phyloP scores from a whole-genome alignment of 805 yeast genomes.

The Metschnikowia lachancei region DNA sequence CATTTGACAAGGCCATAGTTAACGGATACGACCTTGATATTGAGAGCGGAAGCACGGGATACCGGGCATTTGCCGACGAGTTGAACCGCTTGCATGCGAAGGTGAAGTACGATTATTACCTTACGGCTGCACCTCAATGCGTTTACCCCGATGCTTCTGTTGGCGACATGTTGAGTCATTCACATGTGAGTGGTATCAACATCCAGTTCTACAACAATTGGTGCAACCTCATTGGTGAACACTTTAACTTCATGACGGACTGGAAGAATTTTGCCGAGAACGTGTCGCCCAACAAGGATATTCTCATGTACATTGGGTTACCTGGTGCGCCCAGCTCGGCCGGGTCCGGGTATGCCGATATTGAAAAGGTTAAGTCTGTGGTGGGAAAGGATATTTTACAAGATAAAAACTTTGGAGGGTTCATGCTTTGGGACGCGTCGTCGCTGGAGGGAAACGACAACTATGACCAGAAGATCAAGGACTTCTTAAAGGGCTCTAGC shows the following conservation, averaged over 20 bases:
- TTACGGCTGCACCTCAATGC: slow-evolving; percentile 85
- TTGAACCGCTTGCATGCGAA: slow-evolving; percentile 10
- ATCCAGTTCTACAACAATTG: slow-evolving; percentile 92
- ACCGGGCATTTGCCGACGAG: slow-evolving; percentile 39
- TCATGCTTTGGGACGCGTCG: slow-evolving; percentile 85
- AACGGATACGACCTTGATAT: slow-evolving; percentile 74
- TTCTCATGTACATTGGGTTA: slow-evolving; percentile 70
- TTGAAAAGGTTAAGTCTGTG: slow-evolving; percentile 21
- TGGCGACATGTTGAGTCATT: slow-evolving; percentile 39
- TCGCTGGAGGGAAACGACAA: slow-evolving; percentile 49
- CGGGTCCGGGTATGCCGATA: slow-evolving; percentile 49
- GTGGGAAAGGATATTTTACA: slow-evolving; percentile 12
- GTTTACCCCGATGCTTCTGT: slow-evolving; percentile 72
- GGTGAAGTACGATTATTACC: slow-evolving; percentile 21
- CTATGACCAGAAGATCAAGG: slow-evolving; percentile 13
- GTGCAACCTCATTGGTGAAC: slow-evolving; percentile 30
- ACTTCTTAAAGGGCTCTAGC: slow-evolving; percentile 1
- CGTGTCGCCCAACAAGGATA: slow-evolving; percentile 63
- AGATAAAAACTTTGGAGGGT: slow-evolving; percentile 52
- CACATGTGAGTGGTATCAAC: slow-evolving; percentile 74
- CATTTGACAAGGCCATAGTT: slow-evolving; percentile 49
- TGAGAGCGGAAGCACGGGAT: slow-evolving; percentile 33
- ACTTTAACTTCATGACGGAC: slow-evolving; percentile 58
- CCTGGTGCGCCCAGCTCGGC: slow-evolving; percentile 57
- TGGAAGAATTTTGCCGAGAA: slow-evolving; percentile 66